A percentile compares a stretch with the other conserved stretches of the same genome.
Evolutionary conservation across 2,329 filamentous ascomycete species (phyloP).

Genomic region (Didymella arachidicola): DNA sequence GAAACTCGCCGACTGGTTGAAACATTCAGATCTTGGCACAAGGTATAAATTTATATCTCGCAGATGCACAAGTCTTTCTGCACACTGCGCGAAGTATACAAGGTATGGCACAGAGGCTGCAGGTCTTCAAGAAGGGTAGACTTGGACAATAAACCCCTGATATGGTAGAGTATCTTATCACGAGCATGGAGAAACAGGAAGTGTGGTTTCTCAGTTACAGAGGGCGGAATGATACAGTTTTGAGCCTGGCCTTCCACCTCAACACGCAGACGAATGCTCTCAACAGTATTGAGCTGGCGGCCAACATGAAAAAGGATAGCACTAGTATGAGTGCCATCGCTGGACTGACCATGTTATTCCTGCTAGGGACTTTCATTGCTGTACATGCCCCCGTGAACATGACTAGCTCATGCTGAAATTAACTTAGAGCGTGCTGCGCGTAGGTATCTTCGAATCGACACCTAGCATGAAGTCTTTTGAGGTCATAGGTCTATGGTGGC

Average conservation of each 20-base stretch:
- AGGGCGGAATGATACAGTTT: constrained; percentile 13
- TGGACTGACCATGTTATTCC: constrained; percentile 44
- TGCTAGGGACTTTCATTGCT: constrained; percentile 26
- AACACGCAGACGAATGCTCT: constrained; percentile 42
- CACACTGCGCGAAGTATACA: too few species aligned
- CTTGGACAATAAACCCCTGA: too few species aligned
- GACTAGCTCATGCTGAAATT: too few species aligned
- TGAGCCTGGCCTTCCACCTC: constrained; percentile 24
- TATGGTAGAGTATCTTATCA: background rate
- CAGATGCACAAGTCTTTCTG: too few species aligned
- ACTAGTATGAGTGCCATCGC: constrained; percentile 46
- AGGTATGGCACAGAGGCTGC: too few species aligned
- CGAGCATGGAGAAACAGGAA: background rate
- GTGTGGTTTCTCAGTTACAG: background rate
- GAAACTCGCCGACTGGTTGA: too few species aligned
- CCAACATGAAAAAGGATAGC: constrained; percentile 37
- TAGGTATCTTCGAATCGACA: background rate
- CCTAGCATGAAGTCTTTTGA: background rate
- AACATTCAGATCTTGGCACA: too few species aligned
- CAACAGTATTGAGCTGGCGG: constrained; percentile 34
- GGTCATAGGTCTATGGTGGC: background rate
- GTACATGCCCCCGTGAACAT: background rate
- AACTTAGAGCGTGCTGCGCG: background rate
- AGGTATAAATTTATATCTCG: too few species aligned
- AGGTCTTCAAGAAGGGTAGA: too few species aligned